Evolutionary conservation across 371 early-diverging fungal species (phyloP), one percentile per base, ranked within the genome.

Genomic region (Mortierella sp.): DNA sequence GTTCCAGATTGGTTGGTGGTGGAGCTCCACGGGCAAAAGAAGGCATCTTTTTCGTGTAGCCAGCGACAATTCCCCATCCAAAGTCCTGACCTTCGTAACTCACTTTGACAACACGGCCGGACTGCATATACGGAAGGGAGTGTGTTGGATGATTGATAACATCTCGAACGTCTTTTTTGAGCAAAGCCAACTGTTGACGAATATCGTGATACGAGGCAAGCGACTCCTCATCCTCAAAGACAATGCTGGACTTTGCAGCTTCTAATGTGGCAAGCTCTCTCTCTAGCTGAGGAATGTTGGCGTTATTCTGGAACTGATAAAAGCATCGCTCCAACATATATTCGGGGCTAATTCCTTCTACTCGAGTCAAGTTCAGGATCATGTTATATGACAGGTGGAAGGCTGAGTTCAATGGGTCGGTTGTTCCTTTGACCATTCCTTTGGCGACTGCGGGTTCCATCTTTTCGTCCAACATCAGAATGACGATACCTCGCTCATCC

Each of bases 301-400:
- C 87, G 56, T 91, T 87, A 61, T 95, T 96, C 83, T 99, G 99
- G 89, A 96, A 99, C 76, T 99, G 99, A 79, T 90, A 94, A 86
- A 99, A 99, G 83, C 95, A 95, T 42, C 93, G 88, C 83, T 97
- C 94, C 34, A 99, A 86, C 90, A 99, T 95, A 73, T 89, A 96
- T 79, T 99, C 97, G 5, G 99, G 97, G 59, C 94, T 95, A 42
- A 98, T 88, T 9, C 96, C 97, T 85, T 99, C 99, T 29, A 99
- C 97, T 43, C 99, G 91, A 71, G 98, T 89, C 83, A 99, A 83
- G 82, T 99, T 99, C 53, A 99, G 86, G 35, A 99, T 93, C 99
- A 99, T 99, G 83, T 98, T 97, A 87, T 99, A 99, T n/a, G 95
- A 96, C 45, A 99, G 86, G 70, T 96, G 95, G 90, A 99, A 99